Percentiles rank a stretch among this genome's conserved stretches.
Evolutionary conservation across 2,329 filamentous ascomycete species (phyloP).

Genomic region (Neofusicoccum kwambonambiense): DNA sequence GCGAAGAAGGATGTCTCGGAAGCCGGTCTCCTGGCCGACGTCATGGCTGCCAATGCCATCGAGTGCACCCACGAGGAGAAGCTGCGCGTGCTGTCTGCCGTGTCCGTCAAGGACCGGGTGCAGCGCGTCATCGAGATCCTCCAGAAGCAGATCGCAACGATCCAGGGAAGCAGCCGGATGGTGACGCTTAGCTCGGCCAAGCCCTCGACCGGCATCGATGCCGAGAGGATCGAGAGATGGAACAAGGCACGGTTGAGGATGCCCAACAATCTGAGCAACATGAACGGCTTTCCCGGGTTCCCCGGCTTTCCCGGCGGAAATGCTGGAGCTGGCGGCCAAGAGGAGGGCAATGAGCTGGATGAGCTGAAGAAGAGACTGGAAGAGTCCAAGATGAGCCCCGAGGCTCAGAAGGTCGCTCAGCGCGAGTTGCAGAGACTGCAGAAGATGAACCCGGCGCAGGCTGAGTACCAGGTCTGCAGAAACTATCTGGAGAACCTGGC

Average conservation of each 20-base stretch:
- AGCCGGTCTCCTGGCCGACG: slow-evolving; percentile 84
- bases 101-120: slow-evolving; percentile 75
- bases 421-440: slow-evolving; percentile 82
- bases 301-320: slow-evolving; percentile 46
- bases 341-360: slow-evolving; percentile 85
- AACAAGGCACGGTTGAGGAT: slow-evolving; percentile 23
- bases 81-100: slow-evolving; percentile 76
- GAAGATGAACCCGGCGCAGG: slow-evolving; percentile 95
- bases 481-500: slow-evolving; percentile 92
- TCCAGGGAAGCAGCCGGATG: slow-evolving; percentile 86
- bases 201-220: slow-evolving; percentile 38
- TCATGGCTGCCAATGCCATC: slow-evolving; percentile 90
- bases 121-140: slow-evolving; percentile 81
- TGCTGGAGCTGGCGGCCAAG: slow-evolving; percentile 61
- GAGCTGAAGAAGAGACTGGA: slow-evolving; percentile 87
- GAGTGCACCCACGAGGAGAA: slow-evolving; percentile 90
- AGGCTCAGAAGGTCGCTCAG: slow-evolving; percentile 87
- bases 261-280: slow-evolving; percentile 22
- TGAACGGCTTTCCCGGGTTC: slow-evolving; percentile 31
- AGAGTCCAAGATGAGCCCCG: slow-evolving; percentile 74
- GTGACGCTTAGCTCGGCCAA: slow-evolving; percentile 71
- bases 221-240: slow-evolving; percentile 39
- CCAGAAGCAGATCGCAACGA: slow-evolving; percentile 74
- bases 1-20: slow-evolving; percentile 76
- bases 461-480: slow-evolving; percentile 89